Conservation (phyloP, 345 rosid species). For the Gynandropsis gynandra region DNA sequence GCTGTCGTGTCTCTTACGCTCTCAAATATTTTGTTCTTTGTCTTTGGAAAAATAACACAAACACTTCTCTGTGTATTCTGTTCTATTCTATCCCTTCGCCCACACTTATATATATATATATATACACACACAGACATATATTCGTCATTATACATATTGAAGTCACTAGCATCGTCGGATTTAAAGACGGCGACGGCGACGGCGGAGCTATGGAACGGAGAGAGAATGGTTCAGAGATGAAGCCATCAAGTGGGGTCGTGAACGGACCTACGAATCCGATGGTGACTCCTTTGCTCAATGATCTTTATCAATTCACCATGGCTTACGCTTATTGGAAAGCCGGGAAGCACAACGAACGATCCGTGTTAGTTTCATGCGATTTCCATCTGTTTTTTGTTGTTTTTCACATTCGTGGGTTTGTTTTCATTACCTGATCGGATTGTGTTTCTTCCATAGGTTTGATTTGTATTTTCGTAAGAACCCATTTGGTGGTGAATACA, state of each 20-base stretch:
- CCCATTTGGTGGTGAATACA: slow-evolving; percentile 94
- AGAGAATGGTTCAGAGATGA: slow-evolving; percentile 30
- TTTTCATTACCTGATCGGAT: background rate
- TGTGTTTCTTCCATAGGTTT: slow-evolving; percentile 46
- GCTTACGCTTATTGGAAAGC: slow-evolving; percentile 99
- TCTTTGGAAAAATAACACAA: too few relatives aligned
- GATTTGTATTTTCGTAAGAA: slow-evolving; percentile 92
- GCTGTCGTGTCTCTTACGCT: too few relatives aligned
- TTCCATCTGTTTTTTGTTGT: background rate
- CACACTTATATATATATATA: too few relatives aligned
- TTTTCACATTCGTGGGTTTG: background rate
- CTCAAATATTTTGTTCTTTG: too few relatives aligned
- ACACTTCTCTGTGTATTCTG: too few relatives aligned
- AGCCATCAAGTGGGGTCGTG: slow-evolving; percentile 24
- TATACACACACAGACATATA: too few relatives aligned
- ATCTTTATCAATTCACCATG: slow-evolving; percentile 96
- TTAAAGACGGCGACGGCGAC: too few relatives aligned
- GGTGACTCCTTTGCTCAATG: slow-evolving; percentile 85
- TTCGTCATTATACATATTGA: too few relatives aligned
- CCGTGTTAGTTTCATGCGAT: slow-evolving; percentile 40
- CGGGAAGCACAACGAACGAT: slow-evolving; percentile 67
- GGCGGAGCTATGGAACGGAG: slow-evolving; percentile 22
- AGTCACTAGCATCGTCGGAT: too few relatives aligned
- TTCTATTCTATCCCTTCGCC: too few relatives aligned
- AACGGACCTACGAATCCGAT: slow-evolving; percentile 77